Evolutionary conservation across 768 basidiomycete species (phyloP).

Genomic region (Termitomyces sp.): DNA sequence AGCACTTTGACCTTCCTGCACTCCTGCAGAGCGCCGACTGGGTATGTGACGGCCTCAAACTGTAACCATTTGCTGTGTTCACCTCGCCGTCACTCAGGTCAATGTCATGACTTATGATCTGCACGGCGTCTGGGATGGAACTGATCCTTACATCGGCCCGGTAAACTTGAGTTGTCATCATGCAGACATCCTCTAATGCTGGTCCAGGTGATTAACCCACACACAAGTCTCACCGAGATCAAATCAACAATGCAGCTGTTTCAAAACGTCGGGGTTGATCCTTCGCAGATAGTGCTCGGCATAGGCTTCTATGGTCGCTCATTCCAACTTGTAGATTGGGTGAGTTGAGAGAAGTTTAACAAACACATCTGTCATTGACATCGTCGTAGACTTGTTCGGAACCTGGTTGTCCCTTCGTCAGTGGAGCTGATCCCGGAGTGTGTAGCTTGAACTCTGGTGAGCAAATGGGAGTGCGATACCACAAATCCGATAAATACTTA

Average conservation of each 20-base stretch:
- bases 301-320: slow-evolving; percentile 19
- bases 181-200: not conserved
- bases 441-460: slow-evolving; percentile 3
- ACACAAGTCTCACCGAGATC: slow-evolving; percentile 20
- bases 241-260: slow-evolving; percentile 11
- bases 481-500: not conserved
- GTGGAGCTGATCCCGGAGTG: slow-evolving; percentile 9
- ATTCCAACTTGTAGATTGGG: slow-evolving; percentile 14
- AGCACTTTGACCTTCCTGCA: not conserved
- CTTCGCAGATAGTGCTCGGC: slow-evolving; percentile 9
- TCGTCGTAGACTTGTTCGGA: not conserved
- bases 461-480: not conserved
- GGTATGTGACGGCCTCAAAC: not conserved
- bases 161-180: not conserved
- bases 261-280: slow-evolving; percentile 5
- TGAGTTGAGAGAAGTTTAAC: not conserved
- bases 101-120: slow-evolving; percentile 3
- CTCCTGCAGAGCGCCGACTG: not conserved
- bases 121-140: not conserved
- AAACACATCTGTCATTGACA: not conserved
- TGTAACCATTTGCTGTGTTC: not conserved
- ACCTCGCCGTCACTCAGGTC: not conserved
- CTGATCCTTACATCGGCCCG: not conserved
- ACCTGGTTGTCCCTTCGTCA: slow-evolving; percentile 12
- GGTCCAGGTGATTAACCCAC: slow-evolving; percentile 6